Evolutionary conservation across 139 green algal genomes (phyloP), one percentile per base, ranked within the genome.

Genomic region (Chlamydomonas sp.): DNA sequence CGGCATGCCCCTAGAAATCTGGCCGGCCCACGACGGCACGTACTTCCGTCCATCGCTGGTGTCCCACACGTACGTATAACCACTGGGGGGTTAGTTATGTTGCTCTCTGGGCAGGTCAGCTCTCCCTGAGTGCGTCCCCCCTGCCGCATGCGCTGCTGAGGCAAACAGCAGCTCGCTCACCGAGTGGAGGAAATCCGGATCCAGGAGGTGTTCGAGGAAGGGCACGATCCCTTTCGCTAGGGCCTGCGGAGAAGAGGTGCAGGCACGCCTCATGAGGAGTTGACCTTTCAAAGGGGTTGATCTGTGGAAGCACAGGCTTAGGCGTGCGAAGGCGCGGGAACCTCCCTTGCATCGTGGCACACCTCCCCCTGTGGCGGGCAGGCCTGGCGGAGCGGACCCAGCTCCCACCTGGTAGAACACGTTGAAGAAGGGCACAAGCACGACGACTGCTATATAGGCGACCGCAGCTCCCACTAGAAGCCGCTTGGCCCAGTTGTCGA

Each of bases 161-260:
- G 31, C 31, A 49, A 49, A 49, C 31, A 49, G 31, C 31, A 49
- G 31, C 31, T 49, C 31, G 31, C 85, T 68, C 31, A 93, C 91
- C 31, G 95, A 94, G 69, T 97, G 95, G 12, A 96, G 85, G 86
- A 98, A 98, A 88, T 98, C 96, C 5, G 93, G 92, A 66, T 98
- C 96, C 58, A 89, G 31, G 14, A 97, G 64, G 79, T 95, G 92
- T 66, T 95, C 90, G 3, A 97, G 17, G 79, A 98, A 98, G 49
- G 95, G 94, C 1, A 92, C 90, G 58, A 96, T 9, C 0, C 96
- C 96, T 18, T 96, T 95, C 18, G 84, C 77, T 78, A 98, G 97
- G 58, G 96, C 96, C 93, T 98, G 91, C 76, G 69, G 1, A 75
- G 15, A 5, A 73, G 63, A 5, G 7, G 31, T 64, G 10, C 12